Evolutionary conservation across 306 rosid species (phyloP).

Genomic region (Cucurbita pepo): DNA sequence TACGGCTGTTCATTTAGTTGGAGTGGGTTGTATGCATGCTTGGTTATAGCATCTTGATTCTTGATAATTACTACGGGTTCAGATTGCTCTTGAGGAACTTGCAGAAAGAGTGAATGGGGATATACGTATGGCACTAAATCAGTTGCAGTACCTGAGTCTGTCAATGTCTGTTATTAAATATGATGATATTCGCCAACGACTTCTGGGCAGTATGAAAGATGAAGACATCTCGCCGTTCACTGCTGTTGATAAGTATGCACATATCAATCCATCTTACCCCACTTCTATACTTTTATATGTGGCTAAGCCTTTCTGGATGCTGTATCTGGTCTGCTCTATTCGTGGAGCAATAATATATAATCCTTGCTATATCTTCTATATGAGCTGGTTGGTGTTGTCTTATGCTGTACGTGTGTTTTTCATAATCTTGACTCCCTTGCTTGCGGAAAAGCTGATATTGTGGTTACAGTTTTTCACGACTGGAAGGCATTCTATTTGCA

Average conservation of each 20-base stretch:
- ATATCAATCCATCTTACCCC: background rate
- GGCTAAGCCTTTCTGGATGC: background rate
- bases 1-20: background rate
- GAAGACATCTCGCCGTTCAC: constrained; percentile 94
- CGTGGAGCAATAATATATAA: background rate
- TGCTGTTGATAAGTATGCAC: constrained; percentile 82
- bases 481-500: background rate
- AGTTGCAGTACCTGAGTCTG: constrained; percentile 86
- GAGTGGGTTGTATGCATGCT: background rate
- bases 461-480: background rate
- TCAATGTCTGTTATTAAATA: constrained; percentile 71
- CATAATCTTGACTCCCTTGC: background rate
- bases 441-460: background rate
- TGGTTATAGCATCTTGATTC: background rate
- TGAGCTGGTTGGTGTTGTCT: background rate
- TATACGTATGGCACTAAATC: constrained; percentile 93
- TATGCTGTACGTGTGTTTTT: background rate
- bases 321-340: background rate
- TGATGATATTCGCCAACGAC: constrained; percentile 69
- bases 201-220: constrained; percentile 63
- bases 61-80: background rate
- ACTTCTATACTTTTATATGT: background rate
- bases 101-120: constrained; percentile 93
- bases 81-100: constrained; percentile 92
- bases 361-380: background rate